Percentiles rank a stretch among this genome's conserved stretches.
phyloP scores from a whole-genome alignment of 2,329 filamentous ascomycete genomes.

The Talaromyces verruculosus region DNA sequence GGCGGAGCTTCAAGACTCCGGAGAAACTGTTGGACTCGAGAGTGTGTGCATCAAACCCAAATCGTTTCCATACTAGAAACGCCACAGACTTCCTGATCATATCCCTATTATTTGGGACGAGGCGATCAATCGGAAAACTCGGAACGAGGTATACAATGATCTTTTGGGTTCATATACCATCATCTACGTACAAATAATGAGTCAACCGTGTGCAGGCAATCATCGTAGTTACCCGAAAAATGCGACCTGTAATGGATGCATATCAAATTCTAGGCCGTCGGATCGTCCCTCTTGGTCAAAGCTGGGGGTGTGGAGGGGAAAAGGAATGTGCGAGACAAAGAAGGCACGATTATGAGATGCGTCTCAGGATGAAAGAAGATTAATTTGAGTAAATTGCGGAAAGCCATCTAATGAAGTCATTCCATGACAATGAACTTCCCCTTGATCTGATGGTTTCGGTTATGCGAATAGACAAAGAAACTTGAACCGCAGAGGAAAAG shows the following conservation, averaged over 20 bases:
- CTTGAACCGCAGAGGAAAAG: background rate
- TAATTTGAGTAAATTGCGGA: background rate
- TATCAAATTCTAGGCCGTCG: background rate
- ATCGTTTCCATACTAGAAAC: background rate
- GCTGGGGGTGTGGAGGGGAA: background rate
- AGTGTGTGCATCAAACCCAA: background rate
- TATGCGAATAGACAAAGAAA: background rate
- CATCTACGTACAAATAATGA: slow-evolving; percentile 5
- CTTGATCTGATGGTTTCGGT: background rate
- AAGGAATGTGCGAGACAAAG: background rate
- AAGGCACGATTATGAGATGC: background rate
- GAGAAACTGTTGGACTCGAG: background rate
- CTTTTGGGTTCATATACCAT: background rate
- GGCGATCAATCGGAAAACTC: background rate
- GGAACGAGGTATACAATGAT: background rate
- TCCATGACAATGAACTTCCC: background rate
- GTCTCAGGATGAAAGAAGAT: background rate
- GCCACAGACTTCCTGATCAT: background rate
- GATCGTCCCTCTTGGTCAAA: background rate
- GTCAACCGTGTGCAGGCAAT: background rate
- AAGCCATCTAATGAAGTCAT: background rate
- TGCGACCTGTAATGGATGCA: background rate
- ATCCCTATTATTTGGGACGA: background rate
- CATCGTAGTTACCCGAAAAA: background rate
- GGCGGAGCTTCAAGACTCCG: background rate